These are phyloP conservation scores for Amylostereum areolatum DNA, from an alignment of 1,284 basidiomycete genomes.

Conservation along the genomic window DNA sequence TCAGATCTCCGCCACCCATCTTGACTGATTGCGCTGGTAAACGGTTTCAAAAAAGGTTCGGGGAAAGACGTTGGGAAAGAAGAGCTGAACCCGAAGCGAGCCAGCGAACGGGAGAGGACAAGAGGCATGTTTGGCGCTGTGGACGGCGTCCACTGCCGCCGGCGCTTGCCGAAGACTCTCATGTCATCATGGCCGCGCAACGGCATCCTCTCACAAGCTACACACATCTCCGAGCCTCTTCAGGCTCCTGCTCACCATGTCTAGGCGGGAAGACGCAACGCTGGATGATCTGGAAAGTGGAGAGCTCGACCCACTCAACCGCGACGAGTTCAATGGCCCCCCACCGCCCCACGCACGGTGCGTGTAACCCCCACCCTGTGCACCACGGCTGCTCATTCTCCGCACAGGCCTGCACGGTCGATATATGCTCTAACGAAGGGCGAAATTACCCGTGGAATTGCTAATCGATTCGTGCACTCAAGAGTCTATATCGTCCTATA, in stretches of 20 bases:
- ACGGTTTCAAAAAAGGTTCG: slow-evolving; percentile 11
- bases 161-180: no score
- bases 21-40: slow-evolving; percentile 37
- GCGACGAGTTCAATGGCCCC: slow-evolving; percentile 4
- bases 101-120: not conserved
- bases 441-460: slow-evolving; percentile 75
- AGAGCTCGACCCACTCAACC: slow-evolving; percentile 25
- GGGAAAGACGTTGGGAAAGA: slow-evolving; percentile 5
- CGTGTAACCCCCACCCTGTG: not conserved
- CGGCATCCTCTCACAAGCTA: no score
- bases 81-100: not conserved
- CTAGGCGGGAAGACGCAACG: slow-evolving; percentile 21
- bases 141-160: no score
- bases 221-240: no score
- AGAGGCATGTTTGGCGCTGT: not conserved
- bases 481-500: slow-evolving; percentile 80
- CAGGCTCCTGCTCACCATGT: no score
- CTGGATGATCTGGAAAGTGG: slow-evolving; percentile 30
- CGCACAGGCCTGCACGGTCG: slow-evolving; percentile 59
- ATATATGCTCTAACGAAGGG: slow-evolving; percentile 75
- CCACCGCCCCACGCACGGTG: slow-evolving; percentile 5
- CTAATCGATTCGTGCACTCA: slow-evolving; percentile 83
- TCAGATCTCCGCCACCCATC: slow-evolving; percentile 93
- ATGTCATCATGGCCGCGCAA: no score
- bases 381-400: slow-evolving; percentile 15